Evolutionary conservation across 1,284 basidiomycete genomes (phyloP), one percentile per base, ranked within the genome.

Genomic region (Quambalaria eucalypti): DNA sequence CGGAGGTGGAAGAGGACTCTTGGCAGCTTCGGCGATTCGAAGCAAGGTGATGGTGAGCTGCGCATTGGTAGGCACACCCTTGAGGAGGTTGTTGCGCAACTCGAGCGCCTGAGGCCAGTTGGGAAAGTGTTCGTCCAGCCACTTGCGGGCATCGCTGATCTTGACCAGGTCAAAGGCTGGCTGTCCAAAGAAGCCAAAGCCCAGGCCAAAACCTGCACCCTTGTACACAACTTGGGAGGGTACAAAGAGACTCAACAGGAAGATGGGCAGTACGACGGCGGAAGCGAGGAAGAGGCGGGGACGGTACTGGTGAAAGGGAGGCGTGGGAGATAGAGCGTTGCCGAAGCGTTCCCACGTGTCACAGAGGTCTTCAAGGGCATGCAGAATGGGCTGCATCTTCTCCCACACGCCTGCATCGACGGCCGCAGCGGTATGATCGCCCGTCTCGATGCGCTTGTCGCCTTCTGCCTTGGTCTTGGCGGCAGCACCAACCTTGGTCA

Each of bases 1-100:
- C 6, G 80, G 79, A 1, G 79, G 78, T 1, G 80, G 80, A 3
- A 81, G 64, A 0, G 80, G 80, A 0, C 76, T 66, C 52, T 78
- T 77, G 33, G 73, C 71, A 0, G 74, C 75, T 61, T 82, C 81
- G 5, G 77, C 79, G 28, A 82, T 77, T 14, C 81, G 78, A 2
- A 82, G 69, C 28, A 83, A 66, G 29, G 81, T 80, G 3, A 83
- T 69, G 0, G 80, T 80, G 38, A 83, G 77, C 60, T 83, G 82
- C 4, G 81, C 80, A 59, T 83, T 80, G 47, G 82, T 83, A 2
- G 82, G 82, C 0, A 82, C 81, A 9, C 80, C 78, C 23, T 76
- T 78, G 16, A 82, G 68, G 36, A 83, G 62, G 2, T 80, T 79
- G 70, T 80, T 81, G 28, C 51, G 57, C 1, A 55, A 42, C 51